These are phyloP conservation scores for Scutellaria galericulata DNA, from an alignment of 257 asterid species.

Conservation along the genomic window DNA sequence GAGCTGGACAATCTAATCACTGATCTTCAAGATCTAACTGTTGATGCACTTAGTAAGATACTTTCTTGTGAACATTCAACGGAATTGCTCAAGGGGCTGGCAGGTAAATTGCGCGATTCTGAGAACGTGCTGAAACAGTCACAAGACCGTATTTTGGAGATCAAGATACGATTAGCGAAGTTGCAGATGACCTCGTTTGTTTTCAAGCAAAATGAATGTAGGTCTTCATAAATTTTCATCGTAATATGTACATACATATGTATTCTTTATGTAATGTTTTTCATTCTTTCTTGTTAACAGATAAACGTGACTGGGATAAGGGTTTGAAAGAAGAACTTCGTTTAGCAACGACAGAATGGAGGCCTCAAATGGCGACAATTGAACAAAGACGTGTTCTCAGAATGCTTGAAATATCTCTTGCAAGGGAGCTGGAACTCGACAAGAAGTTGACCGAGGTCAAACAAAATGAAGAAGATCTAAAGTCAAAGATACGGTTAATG, in stretches of 20 bases:
- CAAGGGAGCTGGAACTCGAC: constrained; percentile 79
- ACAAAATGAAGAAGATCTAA: constrained; percentile 84
- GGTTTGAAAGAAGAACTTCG: constrained; percentile 47
- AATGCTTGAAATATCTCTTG: constrained; percentile 79
- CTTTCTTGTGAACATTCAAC: constrained; percentile 44
- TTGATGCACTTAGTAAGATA: constrained; percentile 51
- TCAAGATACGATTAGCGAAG: constrained; percentile 80
- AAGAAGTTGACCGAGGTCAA: constrained; percentile 62
- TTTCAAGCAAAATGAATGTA: constrained; percentile 66
- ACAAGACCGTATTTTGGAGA: constrained; percentile 65
- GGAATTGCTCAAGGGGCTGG: constrained; percentile 43
- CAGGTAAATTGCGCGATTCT: constrained; percentile 55
- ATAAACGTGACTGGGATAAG: constrained; percentile 48
- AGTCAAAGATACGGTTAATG: constrained; percentile 56
- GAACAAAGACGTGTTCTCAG: constrained; percentile 62
- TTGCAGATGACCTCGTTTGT: constrained; percentile 78
- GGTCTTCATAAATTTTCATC: constrained; percentile 34
- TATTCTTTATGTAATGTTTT: not conserved
- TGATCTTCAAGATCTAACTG: constrained; percentile 52
- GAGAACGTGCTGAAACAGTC: constrained; percentile 61
- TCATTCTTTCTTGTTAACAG: constrained; percentile 40
- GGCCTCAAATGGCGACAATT: constrained; percentile 49
- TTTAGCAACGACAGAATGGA: constrained; percentile 42
- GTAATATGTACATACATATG: not conserved
- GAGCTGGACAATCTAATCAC: constrained; percentile 56